phyloP scores from a whole-genome alignment of 768 basidiomycete species.

The Termitomyces sp. region DNA sequence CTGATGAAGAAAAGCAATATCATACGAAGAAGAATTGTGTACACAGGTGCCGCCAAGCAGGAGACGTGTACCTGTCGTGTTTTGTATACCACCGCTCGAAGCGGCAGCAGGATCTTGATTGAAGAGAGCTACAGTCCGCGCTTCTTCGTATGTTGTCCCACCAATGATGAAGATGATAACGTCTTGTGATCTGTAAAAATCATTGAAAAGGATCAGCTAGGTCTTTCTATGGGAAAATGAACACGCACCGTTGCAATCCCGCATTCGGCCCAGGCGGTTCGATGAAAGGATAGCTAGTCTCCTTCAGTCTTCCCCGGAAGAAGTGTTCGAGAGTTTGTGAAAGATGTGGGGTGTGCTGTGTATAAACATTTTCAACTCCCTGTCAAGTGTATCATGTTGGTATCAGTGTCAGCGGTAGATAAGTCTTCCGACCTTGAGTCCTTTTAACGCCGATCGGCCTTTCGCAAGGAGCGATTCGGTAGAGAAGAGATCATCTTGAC shows the following conservation, averaged over 20 bases:
- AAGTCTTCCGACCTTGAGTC: conserved; percentile 65
- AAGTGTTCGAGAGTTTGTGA: conserved; percentile 89
- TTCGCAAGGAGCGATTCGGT: conserved; percentile 93
- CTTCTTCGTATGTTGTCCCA: conserved; percentile 95
- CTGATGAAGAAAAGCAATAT: background rate
- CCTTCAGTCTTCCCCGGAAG: conserved; percentile 80
- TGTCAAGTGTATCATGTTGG: conserved; percentile 23
- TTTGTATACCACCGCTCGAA: conserved; percentile 41
- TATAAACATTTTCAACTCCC: conserved; percentile 99
- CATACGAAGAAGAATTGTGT: conserved; percentile 90
- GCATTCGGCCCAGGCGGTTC: conserved; percentile 64
- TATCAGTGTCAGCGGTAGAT: background rate
- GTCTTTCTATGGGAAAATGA: background rate
- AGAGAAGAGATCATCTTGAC: conserved; percentile 96
- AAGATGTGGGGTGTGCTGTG: conserved; percentile 92
- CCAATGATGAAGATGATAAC: conserved; percentile 97
- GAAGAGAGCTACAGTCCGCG: conserved; percentile 75
- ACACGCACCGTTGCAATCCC: conserved; percentile 61
- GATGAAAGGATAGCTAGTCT: conserved; percentile 88
- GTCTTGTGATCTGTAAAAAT: conserved; percentile 77
- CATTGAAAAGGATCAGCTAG: background rate
- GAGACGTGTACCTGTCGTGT: conserved; percentile 66
- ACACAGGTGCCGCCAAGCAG: conserved; percentile 93
- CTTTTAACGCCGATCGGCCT: conserved; percentile 92
- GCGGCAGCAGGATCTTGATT: conserved; percentile 73